Conservation (phyloP, 1,139 yeast genomes). For the Suhomyces yuchorum region DNA sequence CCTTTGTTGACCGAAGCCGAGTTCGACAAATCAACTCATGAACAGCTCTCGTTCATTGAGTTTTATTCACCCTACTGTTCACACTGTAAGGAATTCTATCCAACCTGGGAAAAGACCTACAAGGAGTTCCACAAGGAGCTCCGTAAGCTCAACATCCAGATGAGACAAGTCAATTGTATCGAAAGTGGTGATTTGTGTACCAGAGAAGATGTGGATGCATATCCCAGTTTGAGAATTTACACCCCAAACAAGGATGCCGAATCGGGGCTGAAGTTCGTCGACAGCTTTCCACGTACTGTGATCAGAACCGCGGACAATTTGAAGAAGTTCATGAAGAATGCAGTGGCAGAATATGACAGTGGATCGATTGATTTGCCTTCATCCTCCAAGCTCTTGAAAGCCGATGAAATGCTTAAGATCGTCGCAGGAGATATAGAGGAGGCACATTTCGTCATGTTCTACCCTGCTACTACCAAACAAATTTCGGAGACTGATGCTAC, state of each 20-base stretch:
- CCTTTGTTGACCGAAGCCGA: slow-evolving; percentile 32
- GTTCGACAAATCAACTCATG: slow-evolving; percentile 48
- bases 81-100: slow-evolving; percentile 66
- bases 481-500: slow-evolving; percentile 40
- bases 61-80: slow-evolving; percentile 48
- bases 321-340: slow-evolving; percentile 53
- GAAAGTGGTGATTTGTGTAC: slow-evolving; percentile 72
- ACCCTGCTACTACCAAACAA: slow-evolving; percentile 55
- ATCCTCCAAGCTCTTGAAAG: slow-evolving; percentile 34
- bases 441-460: slow-evolving; percentile 63
- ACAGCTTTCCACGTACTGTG: slow-evolving; percentile 48
- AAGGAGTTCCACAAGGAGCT: slow-evolving; percentile 37
- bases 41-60: slow-evolving; percentile 47
- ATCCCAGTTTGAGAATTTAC: slow-evolving; percentile 64
- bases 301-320: slow-evolving; percentile 52
- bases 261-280: slow-evolving; percentile 41
- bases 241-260: slow-evolving; percentile 42
- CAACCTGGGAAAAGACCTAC: slow-evolving; percentile 46
- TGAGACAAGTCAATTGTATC: slow-evolving; percentile 73
- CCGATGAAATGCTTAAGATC: slow-evolving; percentile 39
- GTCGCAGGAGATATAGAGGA: slow-evolving; percentile 49
- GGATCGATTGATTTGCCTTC: slow-evolving; percentile 40
- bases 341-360: slow-evolving; percentile 48
- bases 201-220: slow-evolving; percentile 55
- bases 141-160: slow-evolving; percentile 46